Percentiles rank a stretch among this genome's conserved stretches.
phyloP scores from a whole-genome alignment of 2,329 filamentous ascomycete species.

The Peltaster fructicola region DNA sequence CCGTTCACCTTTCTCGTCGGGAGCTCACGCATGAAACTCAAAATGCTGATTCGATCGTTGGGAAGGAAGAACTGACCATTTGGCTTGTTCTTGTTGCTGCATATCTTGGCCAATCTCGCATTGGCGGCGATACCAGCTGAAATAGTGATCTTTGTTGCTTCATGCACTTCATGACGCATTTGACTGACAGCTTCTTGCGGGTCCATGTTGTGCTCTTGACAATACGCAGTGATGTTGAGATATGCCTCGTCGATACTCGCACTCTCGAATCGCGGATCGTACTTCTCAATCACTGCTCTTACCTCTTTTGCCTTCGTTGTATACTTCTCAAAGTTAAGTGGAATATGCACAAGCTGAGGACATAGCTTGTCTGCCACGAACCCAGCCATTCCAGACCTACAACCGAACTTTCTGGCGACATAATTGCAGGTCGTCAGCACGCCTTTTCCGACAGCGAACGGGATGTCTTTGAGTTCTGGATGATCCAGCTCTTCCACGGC shows the following conservation, averaged over 20 bases:
- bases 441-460: constrained; percentile 74
- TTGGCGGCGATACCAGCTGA: constrained; percentile 92
- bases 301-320: constrained; percentile 78
- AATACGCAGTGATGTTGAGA: constrained; percentile 80
- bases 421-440: constrained; percentile 70
- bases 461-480: constrained; percentile 68
- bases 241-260: constrained; percentile 95
- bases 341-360: constrained; percentile 64
- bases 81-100: constrained; percentile 88
- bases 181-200: constrained; percentile 61
- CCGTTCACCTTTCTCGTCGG: constrained; percentile 87
- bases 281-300: constrained; percentile 62
- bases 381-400: constrained; percentile 84
- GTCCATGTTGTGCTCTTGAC: constrained; percentile 44
- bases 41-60: constrained; percentile 54
- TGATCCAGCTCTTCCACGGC: constrained; percentile 63
- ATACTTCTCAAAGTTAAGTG: constrained; percentile 82
- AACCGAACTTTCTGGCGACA: constrained; percentile 72
- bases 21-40: constrained; percentile 70
- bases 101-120: constrained; percentile 84
- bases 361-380: constrained; percentile 94
- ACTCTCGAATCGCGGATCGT: constrained; percentile 80
- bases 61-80: constrained; percentile 75
- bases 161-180: constrained; percentile 58
- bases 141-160: constrained; percentile 67